phyloP scores from a whole-genome alignment of 2,329 filamentous ascomycete genomes.

The Penicillium sp. region DNA sequence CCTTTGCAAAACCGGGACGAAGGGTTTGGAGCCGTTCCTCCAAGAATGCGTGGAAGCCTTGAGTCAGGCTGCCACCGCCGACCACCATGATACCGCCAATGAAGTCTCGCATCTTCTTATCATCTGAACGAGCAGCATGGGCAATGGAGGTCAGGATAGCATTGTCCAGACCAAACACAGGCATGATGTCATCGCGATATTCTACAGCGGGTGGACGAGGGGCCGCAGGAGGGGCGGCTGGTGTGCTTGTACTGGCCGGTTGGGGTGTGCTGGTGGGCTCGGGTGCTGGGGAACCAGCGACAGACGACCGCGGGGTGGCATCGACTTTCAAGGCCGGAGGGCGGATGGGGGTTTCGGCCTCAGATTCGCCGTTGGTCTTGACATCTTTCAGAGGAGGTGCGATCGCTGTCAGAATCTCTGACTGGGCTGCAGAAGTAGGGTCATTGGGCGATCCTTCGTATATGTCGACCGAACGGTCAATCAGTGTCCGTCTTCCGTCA shows the following conservation, averaged over 20 bases:
- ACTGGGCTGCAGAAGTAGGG: conserved; percentile 80
- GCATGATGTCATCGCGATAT: conserved; percentile 76
- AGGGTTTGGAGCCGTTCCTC: conserved; percentile 77
- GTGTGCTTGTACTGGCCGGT: conserved; percentile 46
- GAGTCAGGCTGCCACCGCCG: conserved; percentile 79
- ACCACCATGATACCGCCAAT: conserved; percentile 88
- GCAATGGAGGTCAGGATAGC: conserved; percentile 89
- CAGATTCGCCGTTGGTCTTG: conserved; percentile 41
- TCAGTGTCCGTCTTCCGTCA: conserved; percentile 72
- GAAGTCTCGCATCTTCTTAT: conserved; percentile 90
- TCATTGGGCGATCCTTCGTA: conserved; percentile 94
- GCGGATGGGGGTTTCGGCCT: not conserved
- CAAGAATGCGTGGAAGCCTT: conserved; percentile 76
- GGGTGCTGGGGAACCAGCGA: conserved; percentile 82
- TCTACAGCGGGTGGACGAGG: conserved; percentile 50
- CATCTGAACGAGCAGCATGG: conserved; percentile 82
- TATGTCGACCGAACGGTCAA: conserved; percentile 86
- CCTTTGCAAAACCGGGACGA: conserved; percentile 63
- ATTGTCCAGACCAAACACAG: conserved; percentile 79
- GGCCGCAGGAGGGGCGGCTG: conserved; percentile 35
- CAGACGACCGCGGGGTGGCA: conserved; percentile 79
- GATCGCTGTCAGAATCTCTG: conserved; percentile 61
- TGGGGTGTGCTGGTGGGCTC: conserved; percentile 72
- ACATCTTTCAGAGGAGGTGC: conserved; percentile 39
- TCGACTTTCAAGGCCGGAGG: conserved; percentile 66